phyloP scores from a whole-genome alignment of 495 filamentous ascomycete species.

The Neurospora discreta region DNA sequence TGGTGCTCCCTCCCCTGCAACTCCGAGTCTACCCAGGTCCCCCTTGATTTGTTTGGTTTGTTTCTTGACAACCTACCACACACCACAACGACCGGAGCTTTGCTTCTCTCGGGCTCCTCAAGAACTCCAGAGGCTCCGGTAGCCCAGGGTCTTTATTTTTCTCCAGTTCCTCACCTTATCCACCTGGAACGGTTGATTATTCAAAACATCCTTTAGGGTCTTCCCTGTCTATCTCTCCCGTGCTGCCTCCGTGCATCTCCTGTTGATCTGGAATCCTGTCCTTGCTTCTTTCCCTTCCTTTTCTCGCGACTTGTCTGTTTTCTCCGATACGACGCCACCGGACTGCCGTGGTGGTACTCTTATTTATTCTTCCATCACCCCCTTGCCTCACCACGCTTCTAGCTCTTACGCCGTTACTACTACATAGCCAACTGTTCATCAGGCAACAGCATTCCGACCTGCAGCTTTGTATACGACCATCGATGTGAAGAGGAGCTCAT shows the following conservation, averaged over 20 bases:
- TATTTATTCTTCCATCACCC: neutral
- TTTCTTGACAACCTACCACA: neutral
- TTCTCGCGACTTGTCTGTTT: neutral
- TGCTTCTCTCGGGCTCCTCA: neutral
- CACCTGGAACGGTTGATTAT: neutral
- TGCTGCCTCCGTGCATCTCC: neutral
- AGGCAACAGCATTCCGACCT: neutral
- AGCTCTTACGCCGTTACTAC: neutral
- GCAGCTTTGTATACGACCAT: neutral
- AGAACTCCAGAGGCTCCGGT: neutral
- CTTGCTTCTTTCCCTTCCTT: neutral
- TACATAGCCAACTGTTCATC: neutral
- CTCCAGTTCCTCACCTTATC: neutral
- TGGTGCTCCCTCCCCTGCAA: neutral
- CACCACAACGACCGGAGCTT: neutral
- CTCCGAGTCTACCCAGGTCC: neutral
- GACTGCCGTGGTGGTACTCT: neutral
- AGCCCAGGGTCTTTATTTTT: neutral
- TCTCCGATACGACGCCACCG: neutral
- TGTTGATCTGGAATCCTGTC: neutral
- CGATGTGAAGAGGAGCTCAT: neutral
- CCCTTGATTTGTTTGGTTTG: neutral
- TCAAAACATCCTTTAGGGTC: neutral
- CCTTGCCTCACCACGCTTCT: neutral
- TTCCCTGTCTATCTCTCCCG: neutral